Base-by-base conservation (phyloP, 169 alveolate genomes). In the Miamiensis avidus region DNA sequence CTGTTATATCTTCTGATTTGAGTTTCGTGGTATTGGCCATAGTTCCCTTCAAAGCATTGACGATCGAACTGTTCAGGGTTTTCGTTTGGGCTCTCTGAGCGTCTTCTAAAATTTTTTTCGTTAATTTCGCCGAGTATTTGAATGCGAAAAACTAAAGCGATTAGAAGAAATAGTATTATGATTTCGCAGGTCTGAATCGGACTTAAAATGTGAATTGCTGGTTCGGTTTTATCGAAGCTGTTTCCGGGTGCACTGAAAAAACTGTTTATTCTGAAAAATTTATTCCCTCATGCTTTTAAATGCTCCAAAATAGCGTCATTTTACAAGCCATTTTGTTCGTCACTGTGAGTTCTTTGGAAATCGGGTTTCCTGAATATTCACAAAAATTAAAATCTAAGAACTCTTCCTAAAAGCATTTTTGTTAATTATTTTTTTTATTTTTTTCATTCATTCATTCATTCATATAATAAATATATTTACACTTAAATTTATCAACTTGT, bases 41-140 rank as follows among this genome's bases (percentile, higher is more conserved):
- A 33, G 89, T 87, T 76, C 86, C 82, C 85, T 90, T 77, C 76
- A 88, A 69, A 27, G 89, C 33, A 33, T 92, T 83, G 81, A 86
- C 64, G 69, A 83, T 74, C 28, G 88, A 82, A 29, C 85, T 74
- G n/a, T 83, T 83, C 65, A 87, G 64, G 26, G 91, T 86, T 82
- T 88, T 81, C 33, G 90, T 78, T 76, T 81, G 65, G 76, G 28
- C 89, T 86, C 86, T 81, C 82, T 91, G 82, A 75, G 93, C 91
- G 81, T 65, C 72, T 88, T 90, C 91, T 88, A 84, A 77, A 83
- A 78, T 91, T 88, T 79, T 88, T 87, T 89, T 94, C 91, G 90
- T 95, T 75, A 73, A 31, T 75, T 86, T 86, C 16, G 87, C 77
- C 29, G 75, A 79, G 82, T 86, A 86, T 33, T 86, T 86, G 34